phyloP scores from a whole-genome alignment of 371 early-diverging fungal species.

The Apophysomyces variabilis region DNA sequence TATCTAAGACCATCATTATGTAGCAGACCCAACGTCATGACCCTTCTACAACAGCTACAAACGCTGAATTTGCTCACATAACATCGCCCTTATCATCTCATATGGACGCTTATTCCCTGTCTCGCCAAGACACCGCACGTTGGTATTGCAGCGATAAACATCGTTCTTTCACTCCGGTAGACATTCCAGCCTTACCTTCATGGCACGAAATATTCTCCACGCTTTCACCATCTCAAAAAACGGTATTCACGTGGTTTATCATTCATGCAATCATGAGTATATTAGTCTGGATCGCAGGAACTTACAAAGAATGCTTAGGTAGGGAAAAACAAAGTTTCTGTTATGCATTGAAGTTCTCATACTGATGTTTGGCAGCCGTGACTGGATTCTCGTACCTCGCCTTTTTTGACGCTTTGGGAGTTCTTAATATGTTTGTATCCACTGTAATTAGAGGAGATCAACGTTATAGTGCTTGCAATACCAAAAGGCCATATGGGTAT shows the following conservation, averaged over 20 bases:
- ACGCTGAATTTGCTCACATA: too few species aligned
- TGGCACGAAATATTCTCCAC: slow-evolving; percentile 51
- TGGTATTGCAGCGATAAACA: neutral
- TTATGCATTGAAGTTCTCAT: neutral
- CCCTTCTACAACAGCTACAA: neutral
- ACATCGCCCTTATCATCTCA: neutral
- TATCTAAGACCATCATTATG: neutral
- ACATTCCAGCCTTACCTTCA: slow-evolving; percentile 43
- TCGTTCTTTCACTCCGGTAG: slow-evolving; percentile 33
- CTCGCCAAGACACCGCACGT: neutral
- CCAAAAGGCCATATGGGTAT: slow-evolving; percentile 68
- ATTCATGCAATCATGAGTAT: slow-evolving; percentile 52
- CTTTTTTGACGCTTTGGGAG: slow-evolving; percentile 69
- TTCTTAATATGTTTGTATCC: slow-evolving; percentile 60
- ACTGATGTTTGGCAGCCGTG: slow-evolving; percentile 39
- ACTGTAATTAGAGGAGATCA: slow-evolving; percentile 53
- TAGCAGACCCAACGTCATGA: neutral
- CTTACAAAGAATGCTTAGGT: slow-evolving; percentile 57
- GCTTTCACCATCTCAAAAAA: slow-evolving; percentile 60
- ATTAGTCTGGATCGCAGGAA: slow-evolving; percentile 58
- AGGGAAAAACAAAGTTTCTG: slow-evolving; percentile 18
- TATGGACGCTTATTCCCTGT: neutral
- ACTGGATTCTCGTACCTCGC: slow-evolving; percentile 60
- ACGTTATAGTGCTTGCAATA: slow-evolving; percentile 50
- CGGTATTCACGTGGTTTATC: slow-evolving; percentile 64